phyloP scores from a whole-genome alignment of 129 eudicot species.

The Centrapalus pauciflorus region DNA sequence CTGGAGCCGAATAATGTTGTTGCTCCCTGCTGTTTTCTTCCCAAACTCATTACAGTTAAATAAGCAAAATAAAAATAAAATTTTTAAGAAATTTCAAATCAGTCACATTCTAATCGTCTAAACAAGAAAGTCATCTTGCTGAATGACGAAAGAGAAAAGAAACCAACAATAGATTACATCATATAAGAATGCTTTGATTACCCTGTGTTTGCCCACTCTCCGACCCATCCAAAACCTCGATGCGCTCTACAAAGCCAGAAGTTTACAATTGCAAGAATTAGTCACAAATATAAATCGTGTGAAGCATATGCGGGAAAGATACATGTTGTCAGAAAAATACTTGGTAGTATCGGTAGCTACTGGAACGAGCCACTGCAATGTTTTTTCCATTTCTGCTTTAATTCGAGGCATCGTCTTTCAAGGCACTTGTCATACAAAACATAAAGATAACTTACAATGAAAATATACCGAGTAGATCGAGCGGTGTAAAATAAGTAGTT shows the following conservation, averaged over 20 bases:
- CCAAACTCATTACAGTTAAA: conserved; percentile 69
- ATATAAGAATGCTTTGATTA: conserved; percentile 15
- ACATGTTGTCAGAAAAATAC: conserved; percentile 33
- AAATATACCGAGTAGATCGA: too few species aligned
- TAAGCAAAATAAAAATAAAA: too few species aligned
- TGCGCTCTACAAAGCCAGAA: conserved; percentile 54
- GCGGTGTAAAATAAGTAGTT: too few species aligned
- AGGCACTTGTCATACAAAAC: not conserved
- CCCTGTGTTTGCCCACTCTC: conserved; percentile 96
- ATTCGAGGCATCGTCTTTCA: conserved; percentile 76
- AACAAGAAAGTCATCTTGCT: too few species aligned
- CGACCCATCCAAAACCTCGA: conserved; percentile 97
- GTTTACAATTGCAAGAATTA: not conserved
- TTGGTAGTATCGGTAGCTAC: conserved; percentile 78
- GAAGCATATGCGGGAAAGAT: not conserved
- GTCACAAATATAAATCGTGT: not conserved
- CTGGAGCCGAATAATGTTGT: conserved; percentile 63
- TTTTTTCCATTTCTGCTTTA: conserved; percentile 87
- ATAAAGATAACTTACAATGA: too few species aligned
- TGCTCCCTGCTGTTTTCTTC: conserved; percentile 49
- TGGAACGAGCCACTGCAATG: conserved; percentile 92
- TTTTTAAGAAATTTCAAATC: too few species aligned
- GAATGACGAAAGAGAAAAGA: not conserved
- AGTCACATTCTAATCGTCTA: not conserved
- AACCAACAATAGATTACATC: not conserved